phyloP scores from a whole-genome alignment of 73 alveolate species.

The Paramecium biaurelia region DNA sequence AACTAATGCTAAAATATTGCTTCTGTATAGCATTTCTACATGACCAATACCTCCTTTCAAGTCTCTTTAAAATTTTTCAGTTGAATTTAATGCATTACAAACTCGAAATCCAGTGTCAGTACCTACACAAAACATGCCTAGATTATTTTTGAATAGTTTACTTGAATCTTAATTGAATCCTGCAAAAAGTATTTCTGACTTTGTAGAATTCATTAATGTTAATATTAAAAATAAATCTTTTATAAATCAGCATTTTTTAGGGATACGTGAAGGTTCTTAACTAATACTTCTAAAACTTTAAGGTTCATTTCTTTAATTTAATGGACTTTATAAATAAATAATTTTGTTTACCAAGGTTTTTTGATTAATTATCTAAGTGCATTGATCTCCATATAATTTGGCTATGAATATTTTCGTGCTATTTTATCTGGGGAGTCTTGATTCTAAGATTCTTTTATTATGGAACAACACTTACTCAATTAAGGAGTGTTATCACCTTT shows the following conservation, averaged over 20 bases:
- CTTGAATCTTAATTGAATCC: slow-evolving; percentile 19
- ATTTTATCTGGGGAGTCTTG: neutral
- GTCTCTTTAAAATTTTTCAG: slow-evolving; percentile 30
- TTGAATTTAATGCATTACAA: slow-evolving; percentile 36
- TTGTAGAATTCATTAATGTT: neutral
- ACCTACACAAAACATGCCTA: slow-evolving; percentile 49
- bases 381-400: neutral
- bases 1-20: slow-evolving; percentile 93
- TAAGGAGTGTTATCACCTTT: slow-evolving; percentile 9
- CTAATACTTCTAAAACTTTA: slow-evolving; percentile 15
- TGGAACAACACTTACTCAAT: neutral
- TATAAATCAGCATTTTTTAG: neutral
- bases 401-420: neutral
- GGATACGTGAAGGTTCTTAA: neutral
- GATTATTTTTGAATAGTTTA: neutral
- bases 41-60: slow-evolving; percentile 93
- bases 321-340: neutral
- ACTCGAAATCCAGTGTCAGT: slow-evolving; percentile 50
- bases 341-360: neutral
- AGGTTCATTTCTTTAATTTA: neutral
- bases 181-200: slow-evolving; percentile 30
- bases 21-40: slow-evolving; percentile 91
- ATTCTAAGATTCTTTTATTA: neutral
- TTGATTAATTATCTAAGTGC: neutral
- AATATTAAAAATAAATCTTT: neutral